Conservation (phyloP, 768 basidiomycete genomes). For the Tremella yokohamensis region DNA sequence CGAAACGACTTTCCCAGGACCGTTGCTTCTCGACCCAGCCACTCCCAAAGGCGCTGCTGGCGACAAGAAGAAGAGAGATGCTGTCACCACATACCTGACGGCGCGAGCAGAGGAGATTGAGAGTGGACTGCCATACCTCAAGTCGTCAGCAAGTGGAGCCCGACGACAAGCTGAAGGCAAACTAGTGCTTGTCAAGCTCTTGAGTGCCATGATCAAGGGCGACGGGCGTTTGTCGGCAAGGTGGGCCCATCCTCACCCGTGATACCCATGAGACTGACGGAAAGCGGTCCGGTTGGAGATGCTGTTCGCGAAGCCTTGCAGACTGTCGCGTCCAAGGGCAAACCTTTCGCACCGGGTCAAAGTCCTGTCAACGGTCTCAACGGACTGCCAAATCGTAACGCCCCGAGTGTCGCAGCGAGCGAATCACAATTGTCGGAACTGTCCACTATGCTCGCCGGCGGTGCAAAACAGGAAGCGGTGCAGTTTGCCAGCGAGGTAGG, state of each 20-base stretch:
- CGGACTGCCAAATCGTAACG: not conserved
- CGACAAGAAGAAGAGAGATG: conserved; percentile 75
- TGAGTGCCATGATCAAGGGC: conserved; percentile 78
- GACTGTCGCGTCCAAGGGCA: not conserved
- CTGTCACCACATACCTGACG: conserved; percentile 71
- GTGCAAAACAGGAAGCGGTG: conserved; percentile 81
- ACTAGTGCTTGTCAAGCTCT: conserved; percentile 65
- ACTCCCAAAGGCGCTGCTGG: conserved; percentile 61
- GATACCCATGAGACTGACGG: not conserved
- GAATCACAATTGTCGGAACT: conserved; percentile 28
- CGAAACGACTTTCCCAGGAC: conserved; percentile 72
- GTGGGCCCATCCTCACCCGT: conserved; percentile 56
- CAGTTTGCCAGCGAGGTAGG: conserved; percentile 81
- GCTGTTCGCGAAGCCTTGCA: conserved; percentile 68
- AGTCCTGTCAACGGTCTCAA: conserved; percentile 5
- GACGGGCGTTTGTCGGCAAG: conserved; percentile 83
- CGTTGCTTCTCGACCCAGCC: conserved; percentile 70
- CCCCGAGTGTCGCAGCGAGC: conserved; percentile 4
- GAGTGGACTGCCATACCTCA: conserved; percentile 69
- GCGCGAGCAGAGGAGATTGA: conserved; percentile 72
- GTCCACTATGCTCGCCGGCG: conserved; percentile 65
- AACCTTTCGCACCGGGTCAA: not conserved
- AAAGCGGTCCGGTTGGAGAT: not conserved
- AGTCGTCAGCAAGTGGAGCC: conserved; percentile 52
- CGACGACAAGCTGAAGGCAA: conserved; percentile 70